Base-by-base conservation (phyloP, 2,329 filamentous ascomycete genomes). In the Venturia nashicola region DNA sequence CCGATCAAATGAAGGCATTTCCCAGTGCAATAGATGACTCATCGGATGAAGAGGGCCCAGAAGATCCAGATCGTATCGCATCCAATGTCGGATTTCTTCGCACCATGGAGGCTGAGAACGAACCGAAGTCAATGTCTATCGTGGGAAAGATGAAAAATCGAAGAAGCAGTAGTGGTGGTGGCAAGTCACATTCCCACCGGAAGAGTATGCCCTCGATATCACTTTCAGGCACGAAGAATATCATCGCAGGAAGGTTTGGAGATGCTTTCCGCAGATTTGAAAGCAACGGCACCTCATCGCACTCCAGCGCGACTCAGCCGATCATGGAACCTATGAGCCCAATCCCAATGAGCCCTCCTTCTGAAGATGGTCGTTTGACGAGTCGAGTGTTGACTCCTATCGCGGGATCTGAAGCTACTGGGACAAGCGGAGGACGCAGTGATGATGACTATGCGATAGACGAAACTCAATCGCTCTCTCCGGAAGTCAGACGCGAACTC, bases 231-330 rank as follows among this genome's bases (percentile, higher is more conserved):
- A 89, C 88, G 34, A 96, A 94, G 74, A 90, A 85, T 65, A 85
- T 96, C 44, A 79, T 97, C n/a, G 87, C 86, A 5, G 90, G 91
- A 32, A 91, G 88, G 69, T 97, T 97, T 73, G 91, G 92, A 0
- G 92, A 97, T 70, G 92, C 93, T 3, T 97, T 97, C 77, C 91
- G 93, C 71, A 84, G 89, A 6, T 97, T 97, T 69, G 94, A 99
- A 73, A 81, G 79, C 32, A 82, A 79, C 65, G 59, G 39, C 40
- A 63, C 42, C 23, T 51, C 40, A 54, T 51, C 61, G 43, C 23
- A 63, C 32, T 36, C 51, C 16, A 62, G 20, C 36, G 32, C 27
- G 6, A 40, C 42, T 16, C 65, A 20, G 65, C 66, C 66, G 66
- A 40, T 71, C 73, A 27, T 68, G 70, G 36, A 71, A 70, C 40